Evolutionary conservation across 192 early-diverging fungal genomes (phyloP).

Genomic region (Backusella luteola): DNA sequence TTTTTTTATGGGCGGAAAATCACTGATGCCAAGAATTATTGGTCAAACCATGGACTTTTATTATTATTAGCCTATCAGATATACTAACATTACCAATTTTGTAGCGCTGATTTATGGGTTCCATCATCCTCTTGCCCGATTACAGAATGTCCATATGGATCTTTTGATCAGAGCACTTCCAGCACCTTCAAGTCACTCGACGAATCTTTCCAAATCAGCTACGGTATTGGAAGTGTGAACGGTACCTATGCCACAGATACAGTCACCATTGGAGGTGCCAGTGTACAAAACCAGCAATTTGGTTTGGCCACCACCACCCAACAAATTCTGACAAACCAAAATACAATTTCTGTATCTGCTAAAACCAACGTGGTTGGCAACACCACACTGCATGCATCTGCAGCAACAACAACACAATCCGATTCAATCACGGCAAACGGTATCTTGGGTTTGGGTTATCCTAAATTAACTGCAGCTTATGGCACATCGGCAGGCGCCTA

Average conservation of each 20-base stretch:
- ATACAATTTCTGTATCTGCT: not conserved
- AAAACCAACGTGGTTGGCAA: not conserved
- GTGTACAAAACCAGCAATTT: slow-evolving; percentile 31
- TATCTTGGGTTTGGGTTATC: slow-evolving; percentile 37
- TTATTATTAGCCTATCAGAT: not conserved
- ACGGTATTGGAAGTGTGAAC: slow-evolving; percentile 23
- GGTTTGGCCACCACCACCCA: slow-evolving; percentile 24
- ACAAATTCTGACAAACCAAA: slow-evolving; percentile 29
- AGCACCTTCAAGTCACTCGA: slow-evolving; percentile 11
- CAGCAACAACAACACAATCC: not conserved
- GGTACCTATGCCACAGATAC: slow-evolving; percentile 35
- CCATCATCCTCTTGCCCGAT: slow-evolving; percentile 22
- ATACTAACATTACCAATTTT: slow-evolving; percentile 2
- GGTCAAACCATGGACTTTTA: not conserved
- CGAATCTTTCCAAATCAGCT: slow-evolving; percentile 15
- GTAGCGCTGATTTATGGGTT: slow-evolving; percentile 33
- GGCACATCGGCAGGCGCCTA: slow-evolving; percentile 6
- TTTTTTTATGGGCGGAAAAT: not conserved
- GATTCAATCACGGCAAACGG: slow-evolving; percentile 16
- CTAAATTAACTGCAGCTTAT: slow-evolving; percentile 21
- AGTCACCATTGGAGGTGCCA: slow-evolving; percentile 27
- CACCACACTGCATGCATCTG: not conserved
- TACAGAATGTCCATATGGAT: slow-evolving; percentile 11
- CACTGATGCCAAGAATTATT: not conserved
- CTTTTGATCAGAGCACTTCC: slow-evolving; percentile 14